These are phyloP conservation scores for Fragaria vesca DNA, from an alignment of 306 rosid genomes.

Conservation along the genomic window DNA sequence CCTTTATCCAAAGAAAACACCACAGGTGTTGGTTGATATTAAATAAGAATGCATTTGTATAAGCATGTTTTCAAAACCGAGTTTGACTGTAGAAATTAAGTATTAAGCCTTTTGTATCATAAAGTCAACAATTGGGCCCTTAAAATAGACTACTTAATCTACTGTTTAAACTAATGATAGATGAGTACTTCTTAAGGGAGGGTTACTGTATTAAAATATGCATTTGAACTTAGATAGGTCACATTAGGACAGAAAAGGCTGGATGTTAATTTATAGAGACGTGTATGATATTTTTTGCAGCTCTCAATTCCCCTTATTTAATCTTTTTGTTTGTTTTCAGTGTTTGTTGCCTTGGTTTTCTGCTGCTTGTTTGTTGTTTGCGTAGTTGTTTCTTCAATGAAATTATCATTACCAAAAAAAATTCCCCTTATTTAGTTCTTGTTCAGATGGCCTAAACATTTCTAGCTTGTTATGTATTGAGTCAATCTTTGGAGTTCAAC, in stretches of 20 bases:
- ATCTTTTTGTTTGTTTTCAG: neutral
- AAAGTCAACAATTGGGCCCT: constrained; percentile 5
- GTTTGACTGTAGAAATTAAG: constrained; percentile 8
- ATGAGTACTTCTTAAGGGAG: neutral
- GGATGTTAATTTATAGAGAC: neutral
- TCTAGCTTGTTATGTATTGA: neutral
- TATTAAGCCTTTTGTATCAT: neutral
- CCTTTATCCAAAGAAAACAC: neutral
- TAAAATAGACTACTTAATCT: neutral
- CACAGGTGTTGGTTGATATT: neutral
- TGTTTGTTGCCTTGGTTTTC: no score
- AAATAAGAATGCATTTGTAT: neutral
- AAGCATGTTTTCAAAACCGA: neutral
- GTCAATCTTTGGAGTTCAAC: neutral
- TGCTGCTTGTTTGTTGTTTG: no score
- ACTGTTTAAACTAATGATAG: neutral
- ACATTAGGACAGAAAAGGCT: neutral
- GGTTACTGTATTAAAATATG: constrained; percentile 3
- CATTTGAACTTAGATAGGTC: neutral
- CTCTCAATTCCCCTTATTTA: neutral
- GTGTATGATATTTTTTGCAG: neutral
- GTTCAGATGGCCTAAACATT: neutral
- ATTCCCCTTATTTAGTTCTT: neutral
- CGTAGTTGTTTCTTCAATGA: no score
- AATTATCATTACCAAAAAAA: neutral